Evolutionary conservation across 1,284 basidiomycete genomes (phyloP).

Genomic region (Anthracocystis walkeri): DNA sequence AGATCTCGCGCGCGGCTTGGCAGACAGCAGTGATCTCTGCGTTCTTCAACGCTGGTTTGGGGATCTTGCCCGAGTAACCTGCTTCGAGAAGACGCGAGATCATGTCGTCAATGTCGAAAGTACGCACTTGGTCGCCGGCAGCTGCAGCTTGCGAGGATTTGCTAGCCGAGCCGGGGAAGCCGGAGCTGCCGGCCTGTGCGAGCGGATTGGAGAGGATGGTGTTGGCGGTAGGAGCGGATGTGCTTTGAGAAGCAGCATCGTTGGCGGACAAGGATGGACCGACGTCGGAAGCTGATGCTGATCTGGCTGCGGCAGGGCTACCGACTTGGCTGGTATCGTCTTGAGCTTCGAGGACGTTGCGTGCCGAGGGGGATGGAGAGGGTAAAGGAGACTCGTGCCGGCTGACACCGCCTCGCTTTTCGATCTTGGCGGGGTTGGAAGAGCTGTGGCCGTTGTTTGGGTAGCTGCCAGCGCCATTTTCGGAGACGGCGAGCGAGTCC

Average conservation of each 20-base stretch:
- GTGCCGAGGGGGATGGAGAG: slow-evolving; percentile 57
- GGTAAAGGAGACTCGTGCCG: slow-evolving; percentile 63
- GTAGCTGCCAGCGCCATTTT: slow-evolving; percentile 22
- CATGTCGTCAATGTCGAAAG: slow-evolving; percentile 97
- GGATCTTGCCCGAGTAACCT: slow-evolving; percentile 97
- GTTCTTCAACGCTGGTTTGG: slow-evolving; percentile 96
- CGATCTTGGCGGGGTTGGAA: slow-evolving; percentile 55
- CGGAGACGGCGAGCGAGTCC: slow-evolving; percentile 33
- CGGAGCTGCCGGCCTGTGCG: slow-evolving; percentile 31
- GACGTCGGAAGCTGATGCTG: slow-evolving; percentile 19
- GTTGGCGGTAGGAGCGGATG: slow-evolving; percentile 36
- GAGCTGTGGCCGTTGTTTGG: slow-evolving; percentile 23
- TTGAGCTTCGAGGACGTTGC: slow-evolving; percentile 44
- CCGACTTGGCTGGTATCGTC: slow-evolving; percentile 36
- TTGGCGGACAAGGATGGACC: slow-evolving; percentile 20
- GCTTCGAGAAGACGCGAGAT: slow-evolving; percentile 95
- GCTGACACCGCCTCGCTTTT: slow-evolving; percentile 62
- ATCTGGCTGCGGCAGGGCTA: slow-evolving; percentile 33
- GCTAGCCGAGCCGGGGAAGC: slow-evolving; percentile 35
- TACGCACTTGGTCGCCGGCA: slow-evolving; percentile 63
- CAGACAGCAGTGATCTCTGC: slow-evolving; percentile 95
- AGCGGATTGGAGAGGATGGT: slow-evolving; percentile 56
- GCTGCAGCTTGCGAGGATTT: slow-evolving; percentile 39
- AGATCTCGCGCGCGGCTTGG: slow-evolving; percentile 95
- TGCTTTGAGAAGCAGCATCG: slow-evolving; percentile 27